Evolutionary conservation across 768 basidiomycete genomes (phyloP).

Genomic region (Chiua virens): DNA sequence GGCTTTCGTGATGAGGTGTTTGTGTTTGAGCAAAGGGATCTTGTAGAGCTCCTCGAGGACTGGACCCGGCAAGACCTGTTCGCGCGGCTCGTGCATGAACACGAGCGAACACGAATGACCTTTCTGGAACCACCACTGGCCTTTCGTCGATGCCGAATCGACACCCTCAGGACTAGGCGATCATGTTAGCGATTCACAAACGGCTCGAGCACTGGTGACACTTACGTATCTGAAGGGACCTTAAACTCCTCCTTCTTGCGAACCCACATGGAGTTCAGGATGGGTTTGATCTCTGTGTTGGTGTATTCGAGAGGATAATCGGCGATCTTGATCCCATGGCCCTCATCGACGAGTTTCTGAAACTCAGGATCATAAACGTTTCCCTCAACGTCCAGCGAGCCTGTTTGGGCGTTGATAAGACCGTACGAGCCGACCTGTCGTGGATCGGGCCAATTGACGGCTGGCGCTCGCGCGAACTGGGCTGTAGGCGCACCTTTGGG

Average conservation of each 20-base stretch:
- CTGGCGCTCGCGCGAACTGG: background rate
- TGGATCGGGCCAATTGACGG: background rate
- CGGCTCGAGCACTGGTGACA: background rate
- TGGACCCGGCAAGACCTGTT: constrained; percentile 1
- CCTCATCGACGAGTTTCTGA: constrained; percentile 12
- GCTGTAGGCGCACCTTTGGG: constrained; percentile 1
- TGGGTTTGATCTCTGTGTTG: background rate
- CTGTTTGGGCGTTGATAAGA: constrained; percentile 24
- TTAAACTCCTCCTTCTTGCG: constrained; percentile 14
- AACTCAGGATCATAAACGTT: constrained; percentile 23
- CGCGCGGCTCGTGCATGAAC: constrained; percentile 21
- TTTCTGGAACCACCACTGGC: constrained; percentile 23
- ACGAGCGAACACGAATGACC: constrained; percentile 23
- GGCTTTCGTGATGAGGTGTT: constrained; percentile 22
- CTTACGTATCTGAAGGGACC: constrained; percentile 10
- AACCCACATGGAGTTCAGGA: constrained; percentile 3
- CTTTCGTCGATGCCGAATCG: constrained; percentile 27
- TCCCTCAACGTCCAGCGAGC: constrained; percentile 26
- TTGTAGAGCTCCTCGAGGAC: constrained; percentile 23
- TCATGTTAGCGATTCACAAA: too few species aligned
- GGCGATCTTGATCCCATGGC: constrained; percentile 16
- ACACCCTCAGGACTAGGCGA: constrained; percentile 11
- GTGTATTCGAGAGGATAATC: constrained; percentile 17
- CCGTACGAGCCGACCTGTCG: constrained; percentile 32
- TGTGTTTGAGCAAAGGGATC: constrained; percentile 21